Percentiles rank a stretch among this genome's conserved stretches.
Conservation (phyloP, 345 rosid genomes). For the Populus davidiana region DNA sequence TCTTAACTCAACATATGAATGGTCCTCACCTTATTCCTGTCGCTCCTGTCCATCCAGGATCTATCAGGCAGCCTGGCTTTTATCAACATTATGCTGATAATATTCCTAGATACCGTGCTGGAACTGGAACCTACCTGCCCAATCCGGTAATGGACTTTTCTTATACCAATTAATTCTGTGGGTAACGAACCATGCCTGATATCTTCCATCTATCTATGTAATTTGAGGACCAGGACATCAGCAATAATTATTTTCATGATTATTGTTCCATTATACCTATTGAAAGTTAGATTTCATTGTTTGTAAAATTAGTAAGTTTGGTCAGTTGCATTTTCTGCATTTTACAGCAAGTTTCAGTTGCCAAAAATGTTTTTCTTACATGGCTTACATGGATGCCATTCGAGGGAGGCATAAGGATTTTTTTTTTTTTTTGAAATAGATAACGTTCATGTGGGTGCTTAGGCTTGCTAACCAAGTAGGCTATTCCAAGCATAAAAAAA, state of each 20-base stretch:
- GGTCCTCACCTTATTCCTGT: slow-evolving; percentile 13
- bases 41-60: slow-evolving; percentile 8
- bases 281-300: neutral
- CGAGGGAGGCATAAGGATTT: neutral
- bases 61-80: slow-evolving; percentile 9
- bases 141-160: slow-evolving; percentile 17
- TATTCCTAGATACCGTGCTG: slow-evolving; percentile 16
- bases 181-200: neutral
- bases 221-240: neutral
- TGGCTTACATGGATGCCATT: neutral
- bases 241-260: neutral
- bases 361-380: neutral
- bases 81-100: slow-evolving; percentile 15
- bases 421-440: neutral
- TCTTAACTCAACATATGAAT: slow-evolving; percentile 11
- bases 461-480: too few species aligned
- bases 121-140: slow-evolving; percentile 27
- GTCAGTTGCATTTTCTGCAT: neutral
- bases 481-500: too few species aligned
- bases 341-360: neutral
- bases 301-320: neutral
- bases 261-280: neutral
- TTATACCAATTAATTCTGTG: neutral
- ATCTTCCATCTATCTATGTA: neutral
- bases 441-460: neutral